phyloP scores from a whole-genome alignment of 352 stramenopile species.

The Globisporangium orthogonon region DNA sequence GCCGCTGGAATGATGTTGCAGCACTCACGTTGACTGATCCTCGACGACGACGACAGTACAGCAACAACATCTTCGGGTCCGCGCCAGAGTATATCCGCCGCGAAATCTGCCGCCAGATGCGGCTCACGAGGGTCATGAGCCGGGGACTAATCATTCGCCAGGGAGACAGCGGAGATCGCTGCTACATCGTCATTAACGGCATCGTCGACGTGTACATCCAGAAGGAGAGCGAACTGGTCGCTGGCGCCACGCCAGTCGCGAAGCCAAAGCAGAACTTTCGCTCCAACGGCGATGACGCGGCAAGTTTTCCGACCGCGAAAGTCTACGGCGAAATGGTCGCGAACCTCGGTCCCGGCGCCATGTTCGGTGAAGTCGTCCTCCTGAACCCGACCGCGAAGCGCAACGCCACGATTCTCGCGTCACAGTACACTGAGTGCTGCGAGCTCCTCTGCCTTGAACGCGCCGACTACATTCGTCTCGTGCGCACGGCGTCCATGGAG shows the following conservation, averaged over 20 bases:
- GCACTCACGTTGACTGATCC: not conserved
- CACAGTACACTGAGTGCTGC: slow-evolving; percentile 52
- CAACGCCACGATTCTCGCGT: slow-evolving; percentile 69
- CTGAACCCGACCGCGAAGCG: slow-evolving; percentile 53
- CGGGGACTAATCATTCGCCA: slow-evolving; percentile 60
- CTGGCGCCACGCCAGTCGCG: not conserved
- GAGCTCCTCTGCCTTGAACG: slow-evolving; percentile 68
- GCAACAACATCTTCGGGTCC: slow-evolving; percentile 76
- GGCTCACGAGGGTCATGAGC: slow-evolving; percentile 49
- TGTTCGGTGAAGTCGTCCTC: slow-evolving; percentile 75
- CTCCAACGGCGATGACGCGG: not conserved
- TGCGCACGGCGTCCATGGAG: slow-evolving; percentile 73
- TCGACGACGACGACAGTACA: slow-evolving; percentile 26
- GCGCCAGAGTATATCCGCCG: slow-evolving; percentile 71
- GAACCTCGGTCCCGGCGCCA: slow-evolving; percentile 58
- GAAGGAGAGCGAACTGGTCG: slow-evolving; percentile 32
- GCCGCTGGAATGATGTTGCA: no score
- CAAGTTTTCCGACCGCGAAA: slow-evolving; percentile 1
- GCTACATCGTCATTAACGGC: slow-evolving; percentile 75
- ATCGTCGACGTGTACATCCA: slow-evolving; percentile 69
- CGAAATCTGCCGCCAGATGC: slow-evolving; percentile 75
- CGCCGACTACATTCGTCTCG: slow-evolving; percentile 63
- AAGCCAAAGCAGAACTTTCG: slow-evolving; percentile 11
- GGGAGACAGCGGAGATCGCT: slow-evolving; percentile 62
- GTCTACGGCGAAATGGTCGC: slow-evolving; percentile 57